Percentiles rank a stretch among this genome's conserved stretches.
phyloP scores from a whole-genome alignment of 306 rosid genomes.

The Prunus mira region DNA sequence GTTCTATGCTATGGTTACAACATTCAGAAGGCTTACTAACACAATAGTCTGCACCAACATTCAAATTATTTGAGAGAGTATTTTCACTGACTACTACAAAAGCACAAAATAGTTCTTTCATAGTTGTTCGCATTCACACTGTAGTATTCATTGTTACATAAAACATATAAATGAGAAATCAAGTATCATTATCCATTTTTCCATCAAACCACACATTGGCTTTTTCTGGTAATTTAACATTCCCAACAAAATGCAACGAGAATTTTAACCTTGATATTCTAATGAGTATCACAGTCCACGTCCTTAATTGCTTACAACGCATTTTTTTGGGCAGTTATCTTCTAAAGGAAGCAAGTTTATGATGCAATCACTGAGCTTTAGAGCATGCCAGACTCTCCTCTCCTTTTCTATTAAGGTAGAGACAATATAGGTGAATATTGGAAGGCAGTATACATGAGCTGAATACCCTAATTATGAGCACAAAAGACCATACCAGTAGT shows the following conservation, averaged over 20 bases:
- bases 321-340: not conserved
- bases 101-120: not conserved
- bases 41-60: not conserved
- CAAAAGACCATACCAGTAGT: slow-evolving; percentile 59
- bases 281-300: not conserved
- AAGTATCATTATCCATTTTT: not conserved
- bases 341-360: not conserved
- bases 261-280: not conserved
- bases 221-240: not conserved
- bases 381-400: not conserved
- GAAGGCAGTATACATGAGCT: slow-evolving; percentile 12
- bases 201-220: not conserved
- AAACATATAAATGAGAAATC: not conserved
- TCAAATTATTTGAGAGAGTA: not conserved
- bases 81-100: not conserved
- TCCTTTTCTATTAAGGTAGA: not conserved
- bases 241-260: not conserved
- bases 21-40: not conserved
- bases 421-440: not conserved
- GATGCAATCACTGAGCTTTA: not conserved
- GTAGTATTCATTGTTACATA: not conserved
- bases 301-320: not conserved
- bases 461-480: slow-evolving; percentile 15
- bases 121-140: not conserved
- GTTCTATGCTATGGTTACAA: slow-evolving; percentile 31